Evolutionary conservation across 2,329 filamentous ascomycete genomes (phyloP), one percentile per base, ranked within the genome.

Genomic region (Aotearoamyces nothofagi): DNA sequence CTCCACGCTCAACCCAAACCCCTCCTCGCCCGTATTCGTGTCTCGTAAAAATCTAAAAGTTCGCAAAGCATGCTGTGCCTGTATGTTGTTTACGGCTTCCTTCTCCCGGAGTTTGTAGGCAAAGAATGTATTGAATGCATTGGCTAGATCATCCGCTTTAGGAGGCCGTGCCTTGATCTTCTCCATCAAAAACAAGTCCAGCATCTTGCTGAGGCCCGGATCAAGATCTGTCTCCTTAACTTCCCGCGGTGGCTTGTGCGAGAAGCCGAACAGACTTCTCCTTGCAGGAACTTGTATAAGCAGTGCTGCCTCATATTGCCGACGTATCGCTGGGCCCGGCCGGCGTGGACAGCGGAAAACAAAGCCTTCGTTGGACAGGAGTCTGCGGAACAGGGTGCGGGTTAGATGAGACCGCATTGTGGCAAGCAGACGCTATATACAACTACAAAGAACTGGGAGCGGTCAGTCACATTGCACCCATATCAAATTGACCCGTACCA

Each of bases 201-300:
- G 66, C 56, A 93, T 69, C 10, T 65, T 66, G 38, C 72, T 69
- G 44, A 84, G 68, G 30, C 83, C 84, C 1, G 70, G 78, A 43
- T 73, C 78, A 35, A 74, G 57, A 41, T 73, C 63, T 28, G 73
- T 60, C 13, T 69, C 60, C 48, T 71, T 75, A 24, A 73, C 53
- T 32, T 66, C 57, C 33, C 69, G 61, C 11, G 70, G 63, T 3
- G 69, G 56, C 41, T 72, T 70, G 37, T 60, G 49, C 40, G 79
- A 66, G 26, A 83, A 56, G 15, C 63, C 63, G 42, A 84, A 63
- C 33, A 86, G 71, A 3, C 64, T 63, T 37, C 74, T 58, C 27
- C 58, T 53, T 8, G 49, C 31, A 5, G 49, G 29, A 13, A 39
- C 30, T 39, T 41, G 41, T 36, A 39, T 24, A 35, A 43, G 39